Conservation (phyloP, 192 early-diverging fungal species). For the Linnemannia schmuckeri region DNA sequence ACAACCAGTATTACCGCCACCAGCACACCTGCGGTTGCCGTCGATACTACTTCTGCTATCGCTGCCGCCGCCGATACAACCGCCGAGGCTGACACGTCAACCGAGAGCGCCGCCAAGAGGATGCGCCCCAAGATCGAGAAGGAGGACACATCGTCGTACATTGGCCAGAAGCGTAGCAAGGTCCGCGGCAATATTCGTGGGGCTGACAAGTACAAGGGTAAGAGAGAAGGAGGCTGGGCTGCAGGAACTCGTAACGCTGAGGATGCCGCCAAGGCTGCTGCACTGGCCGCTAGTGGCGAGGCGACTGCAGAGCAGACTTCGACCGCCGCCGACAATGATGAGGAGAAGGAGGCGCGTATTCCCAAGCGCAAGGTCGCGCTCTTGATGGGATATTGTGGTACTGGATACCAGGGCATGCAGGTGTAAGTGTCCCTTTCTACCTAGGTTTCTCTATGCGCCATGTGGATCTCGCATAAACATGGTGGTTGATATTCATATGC, state of each 20-base stretch:
- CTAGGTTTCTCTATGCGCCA: not conserved
- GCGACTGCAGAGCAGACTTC: not conserved
- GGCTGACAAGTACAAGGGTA: slow-evolving; percentile 54
- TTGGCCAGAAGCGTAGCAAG: slow-evolving; percentile 46
- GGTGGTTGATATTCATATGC: not conserved
- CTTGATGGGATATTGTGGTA: slow-evolving; percentile 93
- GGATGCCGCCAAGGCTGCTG: slow-evolving; percentile 41
- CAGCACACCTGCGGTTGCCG: not conserved
- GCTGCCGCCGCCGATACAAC: not conserved
- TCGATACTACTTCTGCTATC: not conserved
- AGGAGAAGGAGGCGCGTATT: slow-evolving; percentile 62
- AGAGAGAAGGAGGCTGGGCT: slow-evolving; percentile 27
- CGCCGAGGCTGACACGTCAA: not conserved
- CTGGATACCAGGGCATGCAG: slow-evolving; percentile 98
- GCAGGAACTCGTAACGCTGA: slow-evolving; percentile 27
- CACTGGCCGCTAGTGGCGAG: slow-evolving; percentile 1
- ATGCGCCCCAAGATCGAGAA: slow-evolving; percentile 18
- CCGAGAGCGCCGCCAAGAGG: slow-evolving; percentile 41
- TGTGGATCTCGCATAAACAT: not conserved
- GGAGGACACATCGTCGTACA: slow-evolving; percentile 44
- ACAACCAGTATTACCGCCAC: not conserved
- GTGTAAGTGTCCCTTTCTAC: slow-evolving; percentile 64
- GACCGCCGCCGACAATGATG: slow-evolving; percentile 18
- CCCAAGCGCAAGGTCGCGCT: slow-evolving; percentile 94
- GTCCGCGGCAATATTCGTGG: slow-evolving; percentile 52